phyloP scores from a whole-genome alignment of 1,284 basidiomycete genomes.

The Malassezia furfur region DNA sequence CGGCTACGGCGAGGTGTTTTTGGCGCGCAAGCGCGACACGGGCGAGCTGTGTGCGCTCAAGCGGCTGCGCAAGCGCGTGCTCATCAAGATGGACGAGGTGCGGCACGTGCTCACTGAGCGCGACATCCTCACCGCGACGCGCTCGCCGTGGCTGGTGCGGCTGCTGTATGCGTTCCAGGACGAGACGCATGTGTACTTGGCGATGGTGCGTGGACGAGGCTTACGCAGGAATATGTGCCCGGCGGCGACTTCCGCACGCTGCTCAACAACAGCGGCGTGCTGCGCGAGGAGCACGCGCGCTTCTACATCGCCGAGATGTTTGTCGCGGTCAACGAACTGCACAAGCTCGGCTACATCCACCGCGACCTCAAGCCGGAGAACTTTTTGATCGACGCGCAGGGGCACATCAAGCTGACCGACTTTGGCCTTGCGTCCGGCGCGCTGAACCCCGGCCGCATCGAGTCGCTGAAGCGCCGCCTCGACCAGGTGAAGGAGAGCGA shows the following conservation, averaged over 20 bases:
- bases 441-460: constrained; percentile 86
- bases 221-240: constrained; percentile 53
- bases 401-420: constrained; percentile 97
- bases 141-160: constrained; percentile 44
- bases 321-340: constrained; percentile 45
- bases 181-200: constrained; percentile 43
- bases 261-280: constrained; percentile 46
- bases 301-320: constrained; percentile 48
- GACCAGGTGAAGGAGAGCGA: constrained; percentile 93
- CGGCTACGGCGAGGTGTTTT: constrained; percentile 47
- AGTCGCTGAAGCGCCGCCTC: constrained; percentile 86
- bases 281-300: constrained; percentile 51
- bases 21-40: constrained; percentile 44
- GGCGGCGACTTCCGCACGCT: constrained; percentile 48
- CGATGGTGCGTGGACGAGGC: constrained; percentile 24
- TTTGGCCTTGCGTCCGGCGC: constrained; percentile 96
- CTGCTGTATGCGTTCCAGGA: constrained; percentile 47
- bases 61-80: constrained; percentile 41
- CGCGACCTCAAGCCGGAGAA: constrained; percentile 96
- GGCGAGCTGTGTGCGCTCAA: constrained; percentile 48
- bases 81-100: constrained; percentile 48
- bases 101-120: constrained; percentile 46
- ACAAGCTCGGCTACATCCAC: constrained; percentile 54
- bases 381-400: constrained; percentile 87
- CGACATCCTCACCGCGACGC: constrained; percentile 46